These are phyloP conservation scores for Salix suchowensis DNA, from an alignment of 345 rosid genomes.

Conservation along the genomic window DNA sequence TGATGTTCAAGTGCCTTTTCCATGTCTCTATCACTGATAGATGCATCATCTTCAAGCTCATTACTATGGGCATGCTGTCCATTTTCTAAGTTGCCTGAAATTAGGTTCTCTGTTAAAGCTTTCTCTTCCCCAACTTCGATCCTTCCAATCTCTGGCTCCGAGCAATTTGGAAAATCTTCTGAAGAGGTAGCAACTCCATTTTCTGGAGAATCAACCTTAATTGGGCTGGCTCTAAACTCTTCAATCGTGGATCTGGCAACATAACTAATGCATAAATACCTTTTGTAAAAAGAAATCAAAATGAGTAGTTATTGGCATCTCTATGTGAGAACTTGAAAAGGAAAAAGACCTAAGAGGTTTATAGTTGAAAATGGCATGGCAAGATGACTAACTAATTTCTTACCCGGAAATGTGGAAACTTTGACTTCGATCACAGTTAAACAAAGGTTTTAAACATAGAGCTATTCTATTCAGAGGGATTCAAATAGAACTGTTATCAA, in stretches of 20 bases:
- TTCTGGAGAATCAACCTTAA: constrained; percentile 40
- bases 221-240: constrained; percentile 30
- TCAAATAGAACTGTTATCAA: neutral
- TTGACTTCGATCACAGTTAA: neutral
- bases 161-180: constrained; percentile 26
- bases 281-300: neutral
- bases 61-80: constrained; percentile 22
- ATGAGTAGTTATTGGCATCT: neutral
- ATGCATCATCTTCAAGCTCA: constrained; percentile 27
- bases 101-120: constrained; percentile 14
- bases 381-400: neutral
- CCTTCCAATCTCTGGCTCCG: constrained; percentile 26
- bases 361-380: neutral
- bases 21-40: constrained; percentile 50
- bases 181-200: constrained; percentile 31
- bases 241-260: constrained; percentile 42
- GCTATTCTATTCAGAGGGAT: neutral
- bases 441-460: neutral
- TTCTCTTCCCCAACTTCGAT: constrained; percentile 28
- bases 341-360: neutral
- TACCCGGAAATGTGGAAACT: neutral
- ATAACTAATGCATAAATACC: constrained; percentile 5
- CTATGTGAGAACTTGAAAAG: neutral
- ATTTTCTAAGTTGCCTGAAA: constrained; percentile 26
- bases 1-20: constrained; percentile 73